Percentiles rank a stretch among this genome's conserved stretches.
Evolutionary conservation across 768 basidiomycete genomes (phyloP).

Genomic region (Calocybe gangraenosa): DNA sequence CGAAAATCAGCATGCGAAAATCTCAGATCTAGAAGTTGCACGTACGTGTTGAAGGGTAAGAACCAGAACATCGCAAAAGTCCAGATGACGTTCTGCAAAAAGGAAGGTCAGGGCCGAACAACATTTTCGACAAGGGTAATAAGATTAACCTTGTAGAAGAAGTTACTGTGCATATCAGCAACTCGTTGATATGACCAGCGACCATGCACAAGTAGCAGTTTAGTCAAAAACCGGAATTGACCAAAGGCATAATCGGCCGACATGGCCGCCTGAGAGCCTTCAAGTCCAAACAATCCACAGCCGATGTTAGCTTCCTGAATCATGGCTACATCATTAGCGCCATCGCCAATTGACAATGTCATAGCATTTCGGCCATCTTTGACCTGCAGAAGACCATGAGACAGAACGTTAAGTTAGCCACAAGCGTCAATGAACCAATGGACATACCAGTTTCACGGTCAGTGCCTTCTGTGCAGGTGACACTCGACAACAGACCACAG

Average conservation of each 20-base stretch:
- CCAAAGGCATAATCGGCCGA: constrained; percentile 98
- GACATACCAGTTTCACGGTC: constrained; percentile 82
- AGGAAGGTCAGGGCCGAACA: background rate
- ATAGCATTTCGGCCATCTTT: constrained; percentile 95
- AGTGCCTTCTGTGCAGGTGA: constrained; percentile 98
- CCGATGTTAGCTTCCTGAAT: constrained; percentile 99
- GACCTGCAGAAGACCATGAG: constrained; percentile 46
- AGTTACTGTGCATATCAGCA: constrained; percentile 96
- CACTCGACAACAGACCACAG: constrained; percentile 97
- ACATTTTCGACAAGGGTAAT: background rate
- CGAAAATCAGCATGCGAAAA: constrained; percentile 12
- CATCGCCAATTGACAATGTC: constrained; percentile 96
- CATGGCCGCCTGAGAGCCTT: constrained; percentile 98
- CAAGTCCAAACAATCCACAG: constrained; percentile 88
- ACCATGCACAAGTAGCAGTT: constrained; percentile 89
- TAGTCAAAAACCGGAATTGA: constrained; percentile 92
- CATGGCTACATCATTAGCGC: constrained; percentile 99
- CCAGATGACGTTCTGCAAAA: constrained; percentile 82
- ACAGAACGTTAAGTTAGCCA: background rate
- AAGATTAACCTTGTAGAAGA: constrained; percentile 88
- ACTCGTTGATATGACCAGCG: constrained; percentile 96
- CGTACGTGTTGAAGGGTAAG: constrained; percentile 80
- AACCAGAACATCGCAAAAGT: constrained; percentile 94
- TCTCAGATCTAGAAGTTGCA: constrained; percentile 8
- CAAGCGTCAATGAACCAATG: background rate